Percentiles rank a stretch among this genome's conserved stretches.
These are phyloP conservation scores for Alternaria tenuissima DNA, from an alignment of 2,329 filamentous ascomycete genomes.

Conservation along the genomic window DNA sequence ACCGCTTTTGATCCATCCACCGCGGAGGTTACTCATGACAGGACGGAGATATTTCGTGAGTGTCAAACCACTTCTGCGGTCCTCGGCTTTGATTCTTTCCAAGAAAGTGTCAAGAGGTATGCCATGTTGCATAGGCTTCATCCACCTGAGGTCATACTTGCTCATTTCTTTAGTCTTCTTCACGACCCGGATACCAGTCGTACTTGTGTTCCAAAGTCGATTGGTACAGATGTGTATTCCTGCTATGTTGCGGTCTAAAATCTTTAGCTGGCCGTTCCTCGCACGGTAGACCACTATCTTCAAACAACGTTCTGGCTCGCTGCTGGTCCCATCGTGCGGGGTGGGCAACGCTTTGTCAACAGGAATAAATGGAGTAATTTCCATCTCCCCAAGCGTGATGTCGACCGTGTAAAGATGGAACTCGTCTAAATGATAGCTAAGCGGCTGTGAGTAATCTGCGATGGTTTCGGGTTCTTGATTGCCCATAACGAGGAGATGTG, in stretches of 20 bases:
- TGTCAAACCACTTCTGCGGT: too few relatives aligned
- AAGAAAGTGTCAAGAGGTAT: rapidly evolving
- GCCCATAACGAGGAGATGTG: background rate
- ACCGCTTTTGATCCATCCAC: background rate
- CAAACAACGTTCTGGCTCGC: too few relatives aligned
- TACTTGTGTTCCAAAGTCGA: background rate
- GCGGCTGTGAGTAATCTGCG: too few relatives aligned
- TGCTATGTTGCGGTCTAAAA: background rate
- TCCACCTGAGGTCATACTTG: background rate
- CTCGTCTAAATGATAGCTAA: too few relatives aligned
- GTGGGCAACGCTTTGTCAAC: too few relatives aligned
- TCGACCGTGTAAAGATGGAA: background rate
- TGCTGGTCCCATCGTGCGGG: too few relatives aligned
- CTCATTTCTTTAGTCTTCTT: background rate
- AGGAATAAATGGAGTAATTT: background rate
- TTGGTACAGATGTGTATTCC: background rate
- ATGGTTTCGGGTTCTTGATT: background rate
- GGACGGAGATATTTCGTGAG: too few relatives aligned
- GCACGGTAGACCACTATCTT: rapidly evolving
- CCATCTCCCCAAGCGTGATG: background rate
- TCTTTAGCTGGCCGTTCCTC: background rate
- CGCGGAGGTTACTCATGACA: too few relatives aligned
- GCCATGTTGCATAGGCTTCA: background rate
- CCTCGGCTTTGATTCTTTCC: too few relatives aligned
- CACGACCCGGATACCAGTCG: background rate